Evolutionary conservation across 495 filamentous ascomycete species (phyloP).

Genomic region (Tetracladium setigerum): DNA sequence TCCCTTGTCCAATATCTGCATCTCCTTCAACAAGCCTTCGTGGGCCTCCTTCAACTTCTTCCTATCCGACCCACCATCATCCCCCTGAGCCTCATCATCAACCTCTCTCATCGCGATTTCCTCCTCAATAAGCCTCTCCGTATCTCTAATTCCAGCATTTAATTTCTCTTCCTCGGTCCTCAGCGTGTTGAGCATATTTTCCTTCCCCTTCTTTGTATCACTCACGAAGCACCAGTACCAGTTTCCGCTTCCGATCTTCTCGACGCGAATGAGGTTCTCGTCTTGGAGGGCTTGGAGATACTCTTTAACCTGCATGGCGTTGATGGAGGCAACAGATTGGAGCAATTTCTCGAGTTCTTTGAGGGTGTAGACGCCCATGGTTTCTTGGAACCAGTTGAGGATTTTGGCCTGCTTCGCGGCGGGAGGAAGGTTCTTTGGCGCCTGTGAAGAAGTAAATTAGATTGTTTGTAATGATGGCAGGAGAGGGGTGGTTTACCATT

Average conservation of each 20-base stretch:
- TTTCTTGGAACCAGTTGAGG: constrained; percentile 54
- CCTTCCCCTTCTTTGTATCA: constrained; percentile 46
- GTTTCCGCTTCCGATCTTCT: constrained; percentile 75
- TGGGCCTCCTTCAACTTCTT: constrained; percentile 28
- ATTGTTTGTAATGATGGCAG: neutral
- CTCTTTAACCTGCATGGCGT: constrained; percentile 63
- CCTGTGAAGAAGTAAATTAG: constrained; percentile 27
- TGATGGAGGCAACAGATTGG: constrained; percentile 59
- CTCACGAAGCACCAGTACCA: constrained; percentile 74
- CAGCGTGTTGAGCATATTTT: constrained; percentile 35
- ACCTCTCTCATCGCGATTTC: constrained; percentile 34
- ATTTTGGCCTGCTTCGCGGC: constrained; percentile 55
- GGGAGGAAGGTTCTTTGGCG: constrained; percentile 53
- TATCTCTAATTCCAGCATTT: constrained; percentile 26
- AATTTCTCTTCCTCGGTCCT: constrained; percentile 48
- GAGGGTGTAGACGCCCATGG: constrained; percentile 58
- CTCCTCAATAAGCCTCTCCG: constrained; percentile 33
- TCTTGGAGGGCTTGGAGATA: constrained; percentile 57
- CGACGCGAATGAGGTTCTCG: constrained; percentile 58
- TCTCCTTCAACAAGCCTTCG: constrained; percentile 26
- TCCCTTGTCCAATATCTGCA: constrained; percentile 31
- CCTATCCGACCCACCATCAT: constrained; percentile 14
- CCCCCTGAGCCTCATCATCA: constrained; percentile 28
- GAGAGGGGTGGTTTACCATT: neutral
- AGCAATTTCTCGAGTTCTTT: constrained; percentile 70